Conservation (phyloP, 441 rosid species). For the Euphorbia schlechtendalii region DNA sequence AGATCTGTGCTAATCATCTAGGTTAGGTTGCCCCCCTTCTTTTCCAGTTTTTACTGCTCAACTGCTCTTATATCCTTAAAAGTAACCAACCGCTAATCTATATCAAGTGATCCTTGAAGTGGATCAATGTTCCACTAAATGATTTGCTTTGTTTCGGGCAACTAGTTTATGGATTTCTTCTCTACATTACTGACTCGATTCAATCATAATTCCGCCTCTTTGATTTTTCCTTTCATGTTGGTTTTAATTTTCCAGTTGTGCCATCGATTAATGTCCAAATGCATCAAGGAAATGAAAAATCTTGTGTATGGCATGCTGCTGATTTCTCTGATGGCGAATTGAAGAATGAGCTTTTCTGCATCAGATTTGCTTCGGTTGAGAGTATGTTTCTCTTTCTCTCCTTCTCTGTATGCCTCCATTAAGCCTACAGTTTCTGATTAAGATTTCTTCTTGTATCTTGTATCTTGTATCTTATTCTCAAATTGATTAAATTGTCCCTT, state of each 20-base stretch:
- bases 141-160: neutral
- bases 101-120: no score
- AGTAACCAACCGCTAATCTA: no score
- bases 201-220: no score
- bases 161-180: no score
- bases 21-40: constrained; percentile 26
- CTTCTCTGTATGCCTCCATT: neutral
- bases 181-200: no score
- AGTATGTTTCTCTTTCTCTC: constrained; percentile 30
- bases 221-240: no score
- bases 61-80: neutral
- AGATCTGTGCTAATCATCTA: constrained; percentile 93
- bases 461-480: neutral
- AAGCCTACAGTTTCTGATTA: neutral
- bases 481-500: neutral
- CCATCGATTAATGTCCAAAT: constrained; percentile 72
- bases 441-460: neutral
- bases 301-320: constrained; percentile 82
- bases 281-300: constrained; percentile 81
- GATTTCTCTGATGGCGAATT: constrained; percentile 88
- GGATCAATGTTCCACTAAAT: neutral
- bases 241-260: constrained; percentile 34
- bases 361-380: constrained; percentile 67
- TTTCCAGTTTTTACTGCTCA: neutral
- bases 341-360: constrained; percentile 77